Evolutionary conservation across 2,329 filamentous ascomycete genomes (phyloP), one percentile per base, ranked within the genome.

Genomic region (Botrytis squamosa): DNA sequence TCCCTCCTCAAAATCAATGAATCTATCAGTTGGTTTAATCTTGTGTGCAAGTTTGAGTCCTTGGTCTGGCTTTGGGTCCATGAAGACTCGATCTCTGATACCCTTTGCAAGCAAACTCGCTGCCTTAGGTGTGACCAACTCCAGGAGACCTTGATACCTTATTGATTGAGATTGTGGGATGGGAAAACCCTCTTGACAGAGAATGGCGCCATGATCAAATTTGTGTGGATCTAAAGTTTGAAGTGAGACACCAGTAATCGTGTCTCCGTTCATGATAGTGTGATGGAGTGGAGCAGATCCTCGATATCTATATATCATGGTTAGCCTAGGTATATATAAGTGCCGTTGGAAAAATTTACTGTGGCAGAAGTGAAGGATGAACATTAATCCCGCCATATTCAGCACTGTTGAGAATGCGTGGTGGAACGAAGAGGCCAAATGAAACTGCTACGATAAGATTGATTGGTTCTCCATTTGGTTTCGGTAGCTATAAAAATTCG

Each of bases 401-500:
- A 38, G 92, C 89, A 1, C 84, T 84, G 36, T 84, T 84, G 36
- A 99, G 85, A 25, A 98, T 89, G 7, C 93, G 87, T 0, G 88
- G 86, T 0, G 96, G 96, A 1, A 99, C 91, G 75, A 98, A 92
- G 12, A 97, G 87, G 4, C 96, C 96, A 83, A 98, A 99, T 0
- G 96, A 98, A 7, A 98, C 96, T 66, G 95, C 95, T 64, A 98
- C 86, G 77, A 99, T 88, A 74, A 99, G 85, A 81, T 98, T 94
- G 77, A 90, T 89, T 40, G 84, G 78, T 42, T 81, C 79, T 52
- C 78, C 80, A 25, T 84, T 71, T 4, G 84, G 80, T 62, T 81
- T 79, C 0, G 91, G 91, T 49, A 91, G 86, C 86, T 91, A 76
- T 57, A 40, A 57, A 40, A 57, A 72, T 44, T 42, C 18, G 18